Evolutionary conservation across 2,329 filamentous ascomycete species (phyloP).

Genomic region (Nemania abortiva): DNA sequence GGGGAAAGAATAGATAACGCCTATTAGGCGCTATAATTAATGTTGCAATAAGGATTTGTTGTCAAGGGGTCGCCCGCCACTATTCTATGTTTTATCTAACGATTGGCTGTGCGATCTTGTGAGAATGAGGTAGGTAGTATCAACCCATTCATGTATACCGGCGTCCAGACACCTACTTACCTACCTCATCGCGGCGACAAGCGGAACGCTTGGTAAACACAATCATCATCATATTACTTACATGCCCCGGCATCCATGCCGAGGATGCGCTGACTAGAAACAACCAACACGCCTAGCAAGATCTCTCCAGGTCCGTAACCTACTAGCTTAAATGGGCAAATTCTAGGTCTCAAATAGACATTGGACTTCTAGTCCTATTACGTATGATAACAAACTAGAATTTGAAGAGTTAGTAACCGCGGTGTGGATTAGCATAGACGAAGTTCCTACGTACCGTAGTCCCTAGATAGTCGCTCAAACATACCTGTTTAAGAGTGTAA

Average conservation of each 20-base stretch:
- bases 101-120: slow-evolving; percentile 40
- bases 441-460: no score
- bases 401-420: slow-evolving; percentile 37
- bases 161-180: slow-evolving; percentile 33
- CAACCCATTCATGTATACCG: slow-evolving; percentile 34
- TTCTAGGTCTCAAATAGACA: no score
- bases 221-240: slow-evolving; percentile 33
- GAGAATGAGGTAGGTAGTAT: slow-evolving; percentile 35
- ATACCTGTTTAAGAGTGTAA: slow-evolving; percentile 37
- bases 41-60: slow-evolving; percentile 5
- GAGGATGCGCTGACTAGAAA: slow-evolving; percentile 30
- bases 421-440: slow-evolving; percentile 47
- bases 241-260: neutral
- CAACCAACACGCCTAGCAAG: slow-evolving; percentile 39
- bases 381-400: no score
- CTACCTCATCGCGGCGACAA: slow-evolving; percentile 44
- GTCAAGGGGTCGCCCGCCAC: slow-evolving; percentile 22
- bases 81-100: slow-evolving; percentile 34
- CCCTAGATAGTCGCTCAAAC: slow-evolving; percentile 30
- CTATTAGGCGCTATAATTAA: slow-evolving; percentile 13
- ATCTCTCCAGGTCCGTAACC: slow-evolving; percentile 38
- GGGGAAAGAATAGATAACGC: slow-evolving; percentile 4
- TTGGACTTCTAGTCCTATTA: no score
- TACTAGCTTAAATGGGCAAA: neutral
- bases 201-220: slow-evolving; percentile 40